These are phyloP conservation scores for Quercus agrifolia DNA, from an alignment of 306 rosid species.

Conservation along the genomic window DNA sequence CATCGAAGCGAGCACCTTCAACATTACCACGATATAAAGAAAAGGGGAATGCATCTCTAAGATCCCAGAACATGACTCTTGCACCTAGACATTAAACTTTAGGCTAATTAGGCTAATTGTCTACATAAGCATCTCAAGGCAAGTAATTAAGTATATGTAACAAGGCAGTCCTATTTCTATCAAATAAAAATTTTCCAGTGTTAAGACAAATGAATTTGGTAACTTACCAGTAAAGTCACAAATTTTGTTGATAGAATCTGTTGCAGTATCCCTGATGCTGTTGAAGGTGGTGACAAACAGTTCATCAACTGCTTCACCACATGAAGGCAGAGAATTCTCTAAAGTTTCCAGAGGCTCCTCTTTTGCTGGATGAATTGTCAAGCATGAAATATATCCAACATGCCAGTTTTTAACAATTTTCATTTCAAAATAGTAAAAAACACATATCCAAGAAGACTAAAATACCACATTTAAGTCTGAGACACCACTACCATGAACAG, in stretches of 20 bases:
- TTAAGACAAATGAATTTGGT: background rate
- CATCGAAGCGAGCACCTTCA: conserved; percentile 47
- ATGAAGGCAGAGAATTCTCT: conserved; percentile 2
- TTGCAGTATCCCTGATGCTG: conserved; percentile 36
- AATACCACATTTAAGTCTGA: background rate
- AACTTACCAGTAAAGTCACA: conserved; percentile 46
- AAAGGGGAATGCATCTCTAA: conserved; percentile 35
- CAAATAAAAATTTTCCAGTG: background rate
- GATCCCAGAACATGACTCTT: conserved; percentile 55
- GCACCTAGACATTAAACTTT: conserved; percentile 35
- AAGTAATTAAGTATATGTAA: background rate
- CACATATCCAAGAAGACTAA: background rate
- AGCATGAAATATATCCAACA: background rate
- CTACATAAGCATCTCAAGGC: background rate
- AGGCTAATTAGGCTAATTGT: background rate
- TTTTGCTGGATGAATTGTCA: conserved; percentile 25
- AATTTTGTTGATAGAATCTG: conserved; percentile 35
- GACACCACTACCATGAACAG: background rate
- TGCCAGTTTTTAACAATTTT: background rate
- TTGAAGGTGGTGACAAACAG: conserved; percentile 48
- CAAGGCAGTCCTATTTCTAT: background rate
- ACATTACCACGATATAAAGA: conserved; percentile 44
- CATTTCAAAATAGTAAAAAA: background rate
- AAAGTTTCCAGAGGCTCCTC: conserved; percentile 21
- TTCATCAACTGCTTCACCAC: conserved; percentile 44